These are phyloP conservation scores for Cladophialophora bantiana DNA, from an alignment of 2,329 filamentous ascomycete genomes.

Conservation along the genomic window DNA sequence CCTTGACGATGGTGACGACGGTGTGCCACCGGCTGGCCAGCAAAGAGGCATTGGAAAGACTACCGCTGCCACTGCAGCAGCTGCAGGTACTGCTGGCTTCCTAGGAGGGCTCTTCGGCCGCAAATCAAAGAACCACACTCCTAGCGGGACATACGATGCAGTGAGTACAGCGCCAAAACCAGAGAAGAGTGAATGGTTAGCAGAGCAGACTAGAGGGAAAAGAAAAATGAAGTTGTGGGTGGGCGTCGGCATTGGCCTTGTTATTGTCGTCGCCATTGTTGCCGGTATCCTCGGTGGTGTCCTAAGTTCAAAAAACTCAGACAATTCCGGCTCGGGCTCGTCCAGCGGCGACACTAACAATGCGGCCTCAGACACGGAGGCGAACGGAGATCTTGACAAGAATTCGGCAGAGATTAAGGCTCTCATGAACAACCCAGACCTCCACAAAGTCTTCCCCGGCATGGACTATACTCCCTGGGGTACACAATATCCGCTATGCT, in stretches of 20 bases:
- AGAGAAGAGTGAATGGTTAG: slow-evolving; percentile 73
- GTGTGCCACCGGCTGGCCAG: slow-evolving; percentile 66
- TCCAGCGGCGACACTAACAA: slow-evolving; percentile 43
- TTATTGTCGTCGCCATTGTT: slow-evolving; percentile 74
- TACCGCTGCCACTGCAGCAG: slow-evolving; percentile 55
- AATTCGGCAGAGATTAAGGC: slow-evolving; percentile 80
- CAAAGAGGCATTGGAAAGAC: slow-evolving; percentile 54
- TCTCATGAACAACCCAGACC: slow-evolving; percentile 77
- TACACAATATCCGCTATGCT: slow-evolving; percentile 85
- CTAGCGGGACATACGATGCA: slow-evolving; percentile 63
- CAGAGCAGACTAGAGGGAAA: slow-evolving; percentile 65
- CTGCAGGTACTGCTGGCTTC: slow-evolving; percentile 51
- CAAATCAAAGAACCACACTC: slow-evolving; percentile 46
- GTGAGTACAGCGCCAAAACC: slow-evolving; percentile 49
- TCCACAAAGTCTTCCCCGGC: slow-evolving; percentile 93
- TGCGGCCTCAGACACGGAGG: slow-evolving; percentile 66
- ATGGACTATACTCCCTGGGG: slow-evolving; percentile 96
- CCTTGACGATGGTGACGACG: slow-evolving; percentile 87
- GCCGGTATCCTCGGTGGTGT: slow-evolving; percentile 78
- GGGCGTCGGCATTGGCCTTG: slow-evolving; percentile 66
- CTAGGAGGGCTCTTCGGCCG: slow-evolving; percentile 51
- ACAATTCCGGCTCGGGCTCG: slow-evolving; percentile 34
- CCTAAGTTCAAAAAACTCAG: slow-evolving; percentile 62
- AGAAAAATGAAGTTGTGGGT: slow-evolving; percentile 75
- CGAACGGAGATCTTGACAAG: slow-evolving; percentile 74